Evolutionary conservation across 768 basidiomycete species (phyloP).

Genomic region (Lactarius hengduanensis): DNA sequence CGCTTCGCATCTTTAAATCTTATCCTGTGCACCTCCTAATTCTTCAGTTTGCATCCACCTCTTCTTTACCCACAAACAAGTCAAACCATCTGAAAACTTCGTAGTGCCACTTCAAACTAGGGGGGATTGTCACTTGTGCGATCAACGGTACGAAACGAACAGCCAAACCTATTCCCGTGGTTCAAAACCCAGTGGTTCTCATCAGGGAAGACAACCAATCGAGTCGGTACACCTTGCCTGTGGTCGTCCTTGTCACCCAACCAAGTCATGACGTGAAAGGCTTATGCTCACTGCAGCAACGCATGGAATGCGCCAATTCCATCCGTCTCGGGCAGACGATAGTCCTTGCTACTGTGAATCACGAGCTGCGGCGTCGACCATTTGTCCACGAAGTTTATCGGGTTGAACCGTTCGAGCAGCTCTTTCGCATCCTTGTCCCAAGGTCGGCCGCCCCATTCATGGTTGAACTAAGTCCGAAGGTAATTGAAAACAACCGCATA

Average conservation of each 20-base stretch:
- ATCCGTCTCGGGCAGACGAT: slow-evolving; percentile 81
- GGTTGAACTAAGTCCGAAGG: slow-evolving; percentile 59
- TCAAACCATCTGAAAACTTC: slow-evolving; percentile 94
- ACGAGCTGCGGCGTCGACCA: slow-evolving; percentile 86
- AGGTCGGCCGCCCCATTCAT: slow-evolving; percentile 82
- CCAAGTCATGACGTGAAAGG: slow-evolving; percentile 1
- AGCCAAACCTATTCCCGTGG: slow-evolving; percentile 65
- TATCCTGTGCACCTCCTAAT: slow-evolving; percentile 2
- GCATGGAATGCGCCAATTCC: slow-evolving; percentile 84
- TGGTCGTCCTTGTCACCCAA: slow-evolving; percentile 9
- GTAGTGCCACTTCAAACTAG: slow-evolving; percentile 89
- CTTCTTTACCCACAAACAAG: slow-evolving; percentile 50
- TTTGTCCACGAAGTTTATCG: slow-evolving; percentile 74
- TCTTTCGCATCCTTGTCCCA: slow-evolving; percentile 62
- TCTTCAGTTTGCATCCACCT: slow-evolving; percentile 13
- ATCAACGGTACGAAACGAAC: background rate
- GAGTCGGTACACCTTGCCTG: slow-evolving; percentile 69
- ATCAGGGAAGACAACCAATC: slow-evolving; percentile 81
- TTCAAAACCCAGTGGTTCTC: slow-evolving; percentile 94
- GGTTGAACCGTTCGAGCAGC: slow-evolving; percentile 68
- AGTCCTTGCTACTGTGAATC: slow-evolving; percentile 88
- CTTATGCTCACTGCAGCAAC: slow-evolving; percentile 67
- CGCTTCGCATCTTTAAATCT: background rate
- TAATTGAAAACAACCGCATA: background rate
- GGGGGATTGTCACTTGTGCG: background rate